Conservation (phyloP, 2,329 filamentous ascomycete genomes). For the Xylaria multiplex region DNA sequence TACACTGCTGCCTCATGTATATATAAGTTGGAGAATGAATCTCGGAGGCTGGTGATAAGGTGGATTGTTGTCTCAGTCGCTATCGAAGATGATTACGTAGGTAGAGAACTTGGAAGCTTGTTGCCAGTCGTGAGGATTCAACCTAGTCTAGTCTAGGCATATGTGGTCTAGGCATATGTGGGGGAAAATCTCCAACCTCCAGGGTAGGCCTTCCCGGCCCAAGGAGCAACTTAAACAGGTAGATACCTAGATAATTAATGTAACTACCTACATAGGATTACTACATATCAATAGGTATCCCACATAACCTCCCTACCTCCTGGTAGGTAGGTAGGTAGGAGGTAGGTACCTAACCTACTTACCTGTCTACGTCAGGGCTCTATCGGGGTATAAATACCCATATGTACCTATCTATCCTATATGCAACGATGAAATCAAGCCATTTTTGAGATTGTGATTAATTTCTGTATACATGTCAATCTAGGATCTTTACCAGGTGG, state of each 20-base stretch:
- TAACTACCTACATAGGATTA: too few species aligned
- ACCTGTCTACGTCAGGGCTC: too few species aligned
- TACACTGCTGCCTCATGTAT: background rate
- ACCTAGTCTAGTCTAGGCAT: background rate
- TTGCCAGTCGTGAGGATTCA: background rate
- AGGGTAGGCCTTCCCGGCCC: background rate
- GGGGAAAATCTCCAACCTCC: background rate
- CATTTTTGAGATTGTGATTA: background rate
- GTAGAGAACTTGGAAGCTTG: background rate
- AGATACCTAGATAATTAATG: too few species aligned
- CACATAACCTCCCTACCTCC: too few species aligned
- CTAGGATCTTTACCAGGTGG: background rate
- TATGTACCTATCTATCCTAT: too few species aligned
- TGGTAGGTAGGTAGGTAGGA: too few species aligned
- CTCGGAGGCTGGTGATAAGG: background rate
- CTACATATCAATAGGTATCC: too few species aligned
- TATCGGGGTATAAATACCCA: too few species aligned
- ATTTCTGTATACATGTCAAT: background rate
- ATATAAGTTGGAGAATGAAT: background rate
- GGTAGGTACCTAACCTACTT: too few species aligned
- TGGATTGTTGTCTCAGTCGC: background rate
- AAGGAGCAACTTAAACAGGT: too few species aligned
- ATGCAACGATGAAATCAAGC: background rate
- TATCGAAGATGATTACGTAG: constrained; percentile 21
- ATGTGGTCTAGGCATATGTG: background rate